These are phyloP conservation scores for Fraxinus latifolia DNA, from an alignment of 305 asterid species.

Conservation along the genomic window DNA sequence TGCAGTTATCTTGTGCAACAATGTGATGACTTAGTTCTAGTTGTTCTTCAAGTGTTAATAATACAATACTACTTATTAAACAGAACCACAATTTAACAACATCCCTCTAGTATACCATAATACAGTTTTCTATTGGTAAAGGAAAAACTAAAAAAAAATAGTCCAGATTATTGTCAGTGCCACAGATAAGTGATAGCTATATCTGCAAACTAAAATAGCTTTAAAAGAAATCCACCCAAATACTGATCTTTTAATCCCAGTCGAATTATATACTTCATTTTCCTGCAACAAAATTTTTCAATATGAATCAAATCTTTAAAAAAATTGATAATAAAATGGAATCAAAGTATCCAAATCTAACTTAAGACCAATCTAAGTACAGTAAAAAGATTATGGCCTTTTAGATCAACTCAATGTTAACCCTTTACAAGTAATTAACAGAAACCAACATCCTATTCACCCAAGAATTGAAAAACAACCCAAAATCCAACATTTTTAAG, in stretches of 20 bases:
- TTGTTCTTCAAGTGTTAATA: not conserved
- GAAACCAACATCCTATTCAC: not conserved
- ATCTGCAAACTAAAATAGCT: not conserved
- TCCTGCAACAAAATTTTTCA: not conserved
- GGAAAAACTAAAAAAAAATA: not conserved
- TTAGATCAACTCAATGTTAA: not conserved
- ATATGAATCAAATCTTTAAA: not conserved
- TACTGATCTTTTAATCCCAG: not conserved
- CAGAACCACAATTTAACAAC: not conserved
- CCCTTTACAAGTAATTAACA: not conserved
- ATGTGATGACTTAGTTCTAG: not conserved
- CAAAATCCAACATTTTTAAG: not conserved
- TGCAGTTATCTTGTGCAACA: not conserved
- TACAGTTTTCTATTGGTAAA: not conserved
- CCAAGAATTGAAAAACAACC: conserved; percentile 9
- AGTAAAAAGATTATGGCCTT: not conserved
- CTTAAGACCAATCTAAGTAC: not conserved
- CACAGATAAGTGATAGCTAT: not conserved
- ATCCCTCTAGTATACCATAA: not conserved
- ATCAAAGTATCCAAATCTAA: not conserved
- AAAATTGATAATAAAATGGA: not conserved
- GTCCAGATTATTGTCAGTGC: not conserved
- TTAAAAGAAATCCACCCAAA: not conserved
- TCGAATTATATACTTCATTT: not conserved
- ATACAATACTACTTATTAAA: not conserved